Base-by-base conservation (phyloP, 352 stramenopile species). In the Pythium dissotocum region DNA sequence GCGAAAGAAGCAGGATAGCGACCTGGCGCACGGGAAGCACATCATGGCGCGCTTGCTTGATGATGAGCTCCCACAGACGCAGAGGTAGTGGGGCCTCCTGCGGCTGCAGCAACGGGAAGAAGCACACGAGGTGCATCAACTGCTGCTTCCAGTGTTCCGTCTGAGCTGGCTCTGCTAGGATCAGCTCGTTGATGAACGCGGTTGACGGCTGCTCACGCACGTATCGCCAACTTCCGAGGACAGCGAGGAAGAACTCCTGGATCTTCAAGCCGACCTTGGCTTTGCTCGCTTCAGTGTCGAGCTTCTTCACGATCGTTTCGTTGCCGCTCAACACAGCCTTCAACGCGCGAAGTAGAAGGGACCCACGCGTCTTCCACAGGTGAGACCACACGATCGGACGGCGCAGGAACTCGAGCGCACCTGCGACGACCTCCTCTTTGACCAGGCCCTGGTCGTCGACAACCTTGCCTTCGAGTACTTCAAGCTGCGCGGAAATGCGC, bases 131-230 rank as follows among this genome's bases (percentile, higher is more conserved):
- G 51, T 91, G 80, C 79, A 94, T 83, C 26, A 94, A 52, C 26
- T 93, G 86, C 28, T 89, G 79, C 69, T 91, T 90, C 86, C 86
- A 94, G 61, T 94, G 86, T 32, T 84, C 80, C 6, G 69, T 67
- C 4, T 67, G 18, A 4, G 64, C 26, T 21, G 79, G 79, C 46
- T 94, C 79, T 0, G 74, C 67, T 10, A 62, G 53, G 6, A 91
- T 9, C 9, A 91, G 24, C 18, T 69, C 55, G 24, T 72, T 53
- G 51, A 91, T 33, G 32, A 87, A 24, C 59, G 64, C 9, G 9
- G 69, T 28, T 8, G 38, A 46, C 57, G 49, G 12, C 63, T 62
- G 10, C 9, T 71, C 38, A 30, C 69, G 69, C 6, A 85, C 78
- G 26, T 85, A 89, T 42, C 81, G 69, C 82, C 84, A 92, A 18